Evolutionary conservation across 2,329 filamentous ascomycete genomes (phyloP).

Genomic region (Claviceps monticola): DNA sequence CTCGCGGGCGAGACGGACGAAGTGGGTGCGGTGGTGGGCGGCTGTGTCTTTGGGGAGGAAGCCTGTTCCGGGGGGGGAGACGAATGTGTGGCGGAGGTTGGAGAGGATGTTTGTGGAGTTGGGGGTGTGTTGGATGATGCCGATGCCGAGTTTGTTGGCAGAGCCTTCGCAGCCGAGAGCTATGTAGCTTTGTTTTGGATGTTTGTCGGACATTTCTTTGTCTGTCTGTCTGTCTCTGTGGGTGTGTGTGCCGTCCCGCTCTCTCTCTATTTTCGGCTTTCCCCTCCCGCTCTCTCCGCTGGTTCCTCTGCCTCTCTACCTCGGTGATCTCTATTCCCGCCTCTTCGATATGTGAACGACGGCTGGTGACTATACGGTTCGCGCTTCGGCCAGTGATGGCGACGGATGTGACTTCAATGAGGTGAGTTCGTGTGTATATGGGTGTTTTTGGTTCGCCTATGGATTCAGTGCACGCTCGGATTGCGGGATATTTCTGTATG

Average conservation of each 20-base stretch:
- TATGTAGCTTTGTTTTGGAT: conserved; percentile 25
- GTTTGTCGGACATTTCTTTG: background rate
- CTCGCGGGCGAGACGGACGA: conserved; percentile 65
- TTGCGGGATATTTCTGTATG: background rate
- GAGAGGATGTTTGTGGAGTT: conserved; percentile 55
- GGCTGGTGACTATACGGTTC: background rate
- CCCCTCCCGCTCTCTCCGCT: background rate
- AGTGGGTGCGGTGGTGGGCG: conserved; percentile 75
- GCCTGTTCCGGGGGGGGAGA: conserved; percentile 80
- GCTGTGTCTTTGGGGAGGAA: conserved; percentile 97
- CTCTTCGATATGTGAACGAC: too few relatives aligned
- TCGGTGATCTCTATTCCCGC: too few relatives aligned
- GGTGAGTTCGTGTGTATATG: background rate
- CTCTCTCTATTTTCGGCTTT: background rate
- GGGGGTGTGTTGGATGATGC: conserved; percentile 68
- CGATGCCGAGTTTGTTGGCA: conserved; percentile 94
- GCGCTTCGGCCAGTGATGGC: background rate
- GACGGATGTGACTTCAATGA: background rate
- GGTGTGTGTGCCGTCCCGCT: background rate
- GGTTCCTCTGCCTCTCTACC: too few relatives aligned
- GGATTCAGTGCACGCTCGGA: background rate
- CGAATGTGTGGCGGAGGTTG: conserved; percentile 89
- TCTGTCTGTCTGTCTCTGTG: background rate
- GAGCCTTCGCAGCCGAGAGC: conserved; percentile 67
- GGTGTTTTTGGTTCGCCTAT: background rate